Percentiles rank a stretch among this genome's conserved stretches.
Conservation (phyloP, 176 grass and related monocot genomes). For the Hsuehochloa calcarea region DNA sequence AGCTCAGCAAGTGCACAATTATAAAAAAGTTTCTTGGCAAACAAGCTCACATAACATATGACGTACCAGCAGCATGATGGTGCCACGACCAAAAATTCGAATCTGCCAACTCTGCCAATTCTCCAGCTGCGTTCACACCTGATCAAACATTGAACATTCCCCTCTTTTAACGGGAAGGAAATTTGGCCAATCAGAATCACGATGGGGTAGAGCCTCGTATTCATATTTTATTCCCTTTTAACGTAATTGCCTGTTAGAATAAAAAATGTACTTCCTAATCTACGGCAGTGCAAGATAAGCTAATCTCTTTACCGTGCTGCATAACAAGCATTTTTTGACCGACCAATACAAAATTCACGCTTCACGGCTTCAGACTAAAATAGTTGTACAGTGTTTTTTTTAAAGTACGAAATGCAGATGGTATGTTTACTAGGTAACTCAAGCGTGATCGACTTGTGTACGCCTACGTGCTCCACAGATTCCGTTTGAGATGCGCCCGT, state of each 20-base stretch:
- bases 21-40: constrained; percentile 2
- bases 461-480: constrained; percentile 36
- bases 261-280: not conserved
- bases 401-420: not conserved
- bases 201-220: too few species aligned
- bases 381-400: not conserved
- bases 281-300: not conserved
- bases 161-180: too few species aligned
- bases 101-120: constrained; percentile 4
- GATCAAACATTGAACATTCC: not conserved
- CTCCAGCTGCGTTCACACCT: constrained; percentile 26
- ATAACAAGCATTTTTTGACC: not conserved
- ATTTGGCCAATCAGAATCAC: too few species aligned
- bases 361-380: not conserved
- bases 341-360: too few species aligned
- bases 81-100: constrained; percentile 23
- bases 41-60: not conserved
- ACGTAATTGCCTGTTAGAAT: too few species aligned
- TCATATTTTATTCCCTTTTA: too few species aligned
- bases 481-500: constrained; percentile 22
- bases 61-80: not conserved
- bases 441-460: not conserved
- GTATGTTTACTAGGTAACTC: too few species aligned
- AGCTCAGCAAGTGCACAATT: not conserved
- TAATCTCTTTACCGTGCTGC: not conserved